phyloP scores from a whole-genome alignment of 495 filamentous ascomycete species.

The Delitschia confertaspora region DNA sequence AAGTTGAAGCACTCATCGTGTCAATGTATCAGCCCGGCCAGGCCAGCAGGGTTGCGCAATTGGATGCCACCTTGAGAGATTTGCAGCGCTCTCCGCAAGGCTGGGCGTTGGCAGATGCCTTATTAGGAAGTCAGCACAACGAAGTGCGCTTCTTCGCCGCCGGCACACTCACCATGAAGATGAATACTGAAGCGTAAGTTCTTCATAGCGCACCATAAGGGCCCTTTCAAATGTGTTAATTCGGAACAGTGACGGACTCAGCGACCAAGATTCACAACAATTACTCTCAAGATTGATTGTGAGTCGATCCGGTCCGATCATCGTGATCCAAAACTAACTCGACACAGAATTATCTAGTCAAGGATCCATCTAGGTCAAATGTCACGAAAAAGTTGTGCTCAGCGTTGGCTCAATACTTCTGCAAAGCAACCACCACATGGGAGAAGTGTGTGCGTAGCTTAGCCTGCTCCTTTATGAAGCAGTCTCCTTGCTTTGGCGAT shows the following conservation, averaged over 20 bases:
- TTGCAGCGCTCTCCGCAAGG: conserved; percentile 71
- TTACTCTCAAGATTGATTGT: conserved; percentile 62
- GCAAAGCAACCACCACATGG: conserved; percentile 63
- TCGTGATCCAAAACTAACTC: background rate
- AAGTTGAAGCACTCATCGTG: conserved; percentile 23
- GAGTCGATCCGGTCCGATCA: conserved; percentile 42
- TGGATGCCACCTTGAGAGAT: conserved; percentile 66
- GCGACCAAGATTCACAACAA: conserved; percentile 49
- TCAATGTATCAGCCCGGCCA: conserved; percentile 42
- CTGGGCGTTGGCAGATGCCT: conserved; percentile 72
- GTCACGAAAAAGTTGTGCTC: conserved; percentile 78
- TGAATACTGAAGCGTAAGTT: conserved; percentile 70
- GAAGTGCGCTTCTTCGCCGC: conserved; percentile 90
- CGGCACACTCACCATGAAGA: conserved; percentile 82
- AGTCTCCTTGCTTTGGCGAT: conserved; percentile 41
- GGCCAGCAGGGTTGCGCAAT: conserved; percentile 50
- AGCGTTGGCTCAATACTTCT: conserved; percentile 69
- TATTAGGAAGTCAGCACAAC: conserved; percentile 55
- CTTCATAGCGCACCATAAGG: background rate
- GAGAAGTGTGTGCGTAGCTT: conserved; percentile 59
- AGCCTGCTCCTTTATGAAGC: conserved; percentile 49
- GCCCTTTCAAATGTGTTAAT: conserved; percentile 14
- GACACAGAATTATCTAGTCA: conserved; percentile 17
- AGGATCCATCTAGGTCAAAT: conserved; percentile 35
- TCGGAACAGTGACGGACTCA: conserved; percentile 47